phyloP scores from a whole-genome alignment of 306 rosid species.

The Fragaria vesca region DNA sequence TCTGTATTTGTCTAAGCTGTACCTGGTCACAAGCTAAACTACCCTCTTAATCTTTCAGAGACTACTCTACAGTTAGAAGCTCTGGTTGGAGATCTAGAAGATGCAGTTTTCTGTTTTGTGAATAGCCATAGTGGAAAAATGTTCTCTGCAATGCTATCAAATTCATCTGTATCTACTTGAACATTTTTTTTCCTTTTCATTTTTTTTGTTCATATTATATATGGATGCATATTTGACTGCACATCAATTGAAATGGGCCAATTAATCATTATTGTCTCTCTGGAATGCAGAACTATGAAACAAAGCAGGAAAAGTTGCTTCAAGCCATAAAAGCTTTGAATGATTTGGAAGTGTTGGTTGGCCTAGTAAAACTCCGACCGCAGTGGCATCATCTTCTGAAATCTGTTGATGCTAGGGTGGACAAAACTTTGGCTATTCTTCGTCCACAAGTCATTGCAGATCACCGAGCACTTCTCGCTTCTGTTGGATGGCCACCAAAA shows the following conservation, averaged over 20 bases:
- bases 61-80: slow-evolving; percentile 73
- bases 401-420: slow-evolving; percentile 66
- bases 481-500: slow-evolving; percentile 92
- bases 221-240: slow-evolving; percentile 19
- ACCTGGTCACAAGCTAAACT: slow-evolving; percentile 35
- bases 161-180: slow-evolving; percentile 41
- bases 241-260: slow-evolving; percentile 12
- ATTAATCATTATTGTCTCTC: slow-evolving; percentile 2
- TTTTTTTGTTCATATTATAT: neutral
- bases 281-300: slow-evolving; percentile 45
- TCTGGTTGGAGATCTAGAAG: slow-evolving; percentile 84
- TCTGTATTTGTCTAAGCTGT: slow-evolving; percentile 7
- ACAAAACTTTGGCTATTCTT: slow-evolving; percentile 52
- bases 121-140: slow-evolving; percentile 44
- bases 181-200: slow-evolving; percentile 13
- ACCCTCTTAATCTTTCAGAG: slow-evolving; percentile 54
- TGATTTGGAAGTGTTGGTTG: slow-evolving; percentile 49
- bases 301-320: slow-evolving; percentile 59
- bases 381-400: slow-evolving; percentile 55
- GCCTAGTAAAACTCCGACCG: slow-evolving; percentile 37
- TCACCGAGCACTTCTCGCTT: slow-evolving; percentile 67
- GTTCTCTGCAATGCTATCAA: slow-evolving; percentile 45
- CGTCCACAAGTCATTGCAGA: slow-evolving; percentile 67
- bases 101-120: slow-evolving; percentile 60
- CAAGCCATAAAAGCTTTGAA: slow-evolving; percentile 59